A percentile compares a stretch with the other conserved stretches of the same genome.
These are phyloP conservation scores for Erigeron philadelphicus DNA, from an alignment of 140 eudicot species.

Conservation along the genomic window DNA sequence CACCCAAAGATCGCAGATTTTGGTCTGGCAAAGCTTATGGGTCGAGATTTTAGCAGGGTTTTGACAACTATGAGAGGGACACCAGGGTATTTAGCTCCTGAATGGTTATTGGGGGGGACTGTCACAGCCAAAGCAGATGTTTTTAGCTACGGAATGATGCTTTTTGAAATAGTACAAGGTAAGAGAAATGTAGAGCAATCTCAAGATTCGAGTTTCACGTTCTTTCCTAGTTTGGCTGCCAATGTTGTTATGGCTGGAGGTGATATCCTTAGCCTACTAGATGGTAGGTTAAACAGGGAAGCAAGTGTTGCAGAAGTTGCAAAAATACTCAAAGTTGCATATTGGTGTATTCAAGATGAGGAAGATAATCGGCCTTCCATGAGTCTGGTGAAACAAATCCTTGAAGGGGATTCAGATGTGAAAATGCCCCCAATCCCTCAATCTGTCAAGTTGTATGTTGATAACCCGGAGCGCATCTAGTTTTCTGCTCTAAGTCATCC, in stretches of 20 bases:
- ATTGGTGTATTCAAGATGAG: slow-evolving; percentile 17
- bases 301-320: slow-evolving; percentile 8
- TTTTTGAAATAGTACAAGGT: slow-evolving; percentile 55
- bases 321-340: not conserved
- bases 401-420: slow-evolving; percentile 13
- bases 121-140: slow-evolving; percentile 72
- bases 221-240: slow-evolving; percentile 23
- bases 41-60: slow-evolving; percentile 65
- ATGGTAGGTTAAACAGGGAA: slow-evolving; percentile 12
- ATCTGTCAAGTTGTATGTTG: not conserved
- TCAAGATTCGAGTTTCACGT: slow-evolving; percentile 25
- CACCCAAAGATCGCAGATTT: slow-evolving; percentile 65
- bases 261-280: slow-evolving; percentile 18
- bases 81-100: slow-evolving; percentile 67
- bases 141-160: slow-evolving; percentile 70
- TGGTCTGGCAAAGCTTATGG: slow-evolving; percentile 71
- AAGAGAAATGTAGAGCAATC: slow-evolving; percentile 39
- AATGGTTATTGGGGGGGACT: slow-evolving; percentile 66
- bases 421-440: slow-evolving; percentile 9
- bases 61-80: slow-evolving; percentile 69
- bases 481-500: not conserved
- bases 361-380: slow-evolving; percentile 3
- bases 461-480: not conserved
- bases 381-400: slow-evolving; percentile 10
- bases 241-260: slow-evolving; percentile 17